Base-by-base conservation (phyloP, 805 yeast genomes). In the Jamesozyma spencerorum region DNA sequence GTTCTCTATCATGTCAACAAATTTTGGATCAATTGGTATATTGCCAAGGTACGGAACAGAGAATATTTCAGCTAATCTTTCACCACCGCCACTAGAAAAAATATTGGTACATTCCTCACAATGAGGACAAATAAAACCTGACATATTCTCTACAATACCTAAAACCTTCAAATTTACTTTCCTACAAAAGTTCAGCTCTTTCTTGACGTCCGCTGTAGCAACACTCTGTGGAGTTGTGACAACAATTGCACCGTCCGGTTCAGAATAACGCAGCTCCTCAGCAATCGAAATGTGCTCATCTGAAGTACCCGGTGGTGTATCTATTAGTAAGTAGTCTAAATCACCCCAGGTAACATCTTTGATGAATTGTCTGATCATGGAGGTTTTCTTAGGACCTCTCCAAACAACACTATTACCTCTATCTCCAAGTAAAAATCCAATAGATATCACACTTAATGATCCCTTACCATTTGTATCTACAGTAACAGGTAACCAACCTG, bases 341-440 rank as follows among this genome's bases (percentile, higher is more conserved):
- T 71, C 73, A 0, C 86, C 95, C 99, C 99, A 92, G 22, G 75
- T 75, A 2, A 90, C 95, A 58, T 92, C 97, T 45, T 77, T 75
- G 32, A 94, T 68, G 57, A 92, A 90, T 64, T 92, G 99, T 46
- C 88, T 74, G 29, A 92, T 84, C 97, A 92, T 92, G 12, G 97
- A 96, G 0, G 97, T 88, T 58, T 94, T 92, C 63, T 90, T 87
- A 2, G 99, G 98, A 0, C 99, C 99, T 55, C 97, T 71, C 99
- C 99, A 92, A 8, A 92, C 97, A 14, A 92, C 92, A 19, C 94
- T 79, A 53, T 82, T 85, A 20, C 94, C 94, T 46, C 97, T 64
- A 54, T 85, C 81, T 19, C 81, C 79, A 5, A 92, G 63, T 38
- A 92, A 62, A 57, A 92, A 92, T 5, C 97, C 99, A 12, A 92